Evolutionary conservation across 2,329 filamentous ascomycete species (phyloP).

Genomic region (Aspergillus texensis): DNA sequence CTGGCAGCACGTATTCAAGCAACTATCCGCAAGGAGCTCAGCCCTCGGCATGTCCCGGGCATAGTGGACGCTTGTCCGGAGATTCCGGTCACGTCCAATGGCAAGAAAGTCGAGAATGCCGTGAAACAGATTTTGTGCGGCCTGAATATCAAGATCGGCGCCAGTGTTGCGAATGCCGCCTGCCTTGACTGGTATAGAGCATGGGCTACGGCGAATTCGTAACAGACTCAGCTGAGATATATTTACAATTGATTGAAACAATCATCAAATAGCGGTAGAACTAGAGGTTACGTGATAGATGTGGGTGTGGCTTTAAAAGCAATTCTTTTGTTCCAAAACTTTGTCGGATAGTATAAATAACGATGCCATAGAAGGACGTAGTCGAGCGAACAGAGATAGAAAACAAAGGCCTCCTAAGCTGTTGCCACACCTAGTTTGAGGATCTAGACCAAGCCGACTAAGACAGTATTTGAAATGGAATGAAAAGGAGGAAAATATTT

Average conservation of each 20-base stretch:
- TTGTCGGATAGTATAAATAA: neutral
- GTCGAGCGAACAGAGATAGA: neutral
- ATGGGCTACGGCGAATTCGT: constrained; percentile 67
- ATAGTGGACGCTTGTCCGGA: constrained; percentile 81
- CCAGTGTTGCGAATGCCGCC: constrained; percentile 88
- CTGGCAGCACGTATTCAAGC: constrained; percentile 66
- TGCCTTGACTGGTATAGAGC: constrained; percentile 84
- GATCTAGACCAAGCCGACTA: neutral
- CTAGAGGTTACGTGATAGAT: neutral
- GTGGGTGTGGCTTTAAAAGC: neutral
- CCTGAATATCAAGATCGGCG: constrained; percentile 81
- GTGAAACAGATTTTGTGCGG: constrained; percentile 96
- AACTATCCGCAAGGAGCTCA: constrained; percentile 75
- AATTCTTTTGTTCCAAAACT: neutral
- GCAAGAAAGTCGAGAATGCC: constrained; percentile 96
- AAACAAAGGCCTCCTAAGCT: neutral
- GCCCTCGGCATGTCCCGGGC: constrained; percentile 84
- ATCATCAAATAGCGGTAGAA: neutral
- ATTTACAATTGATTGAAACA: neutral
- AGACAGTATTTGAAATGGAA: no score
- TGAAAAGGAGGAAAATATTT: neutral
- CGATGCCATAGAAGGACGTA: neutral
- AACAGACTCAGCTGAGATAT: neutral
- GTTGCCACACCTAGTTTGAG: neutral
- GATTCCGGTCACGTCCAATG: constrained; percentile 89